phyloP scores from a whole-genome alignment of 2,329 filamentous ascomycete genomes.

The Diaporthe destruens region DNA sequence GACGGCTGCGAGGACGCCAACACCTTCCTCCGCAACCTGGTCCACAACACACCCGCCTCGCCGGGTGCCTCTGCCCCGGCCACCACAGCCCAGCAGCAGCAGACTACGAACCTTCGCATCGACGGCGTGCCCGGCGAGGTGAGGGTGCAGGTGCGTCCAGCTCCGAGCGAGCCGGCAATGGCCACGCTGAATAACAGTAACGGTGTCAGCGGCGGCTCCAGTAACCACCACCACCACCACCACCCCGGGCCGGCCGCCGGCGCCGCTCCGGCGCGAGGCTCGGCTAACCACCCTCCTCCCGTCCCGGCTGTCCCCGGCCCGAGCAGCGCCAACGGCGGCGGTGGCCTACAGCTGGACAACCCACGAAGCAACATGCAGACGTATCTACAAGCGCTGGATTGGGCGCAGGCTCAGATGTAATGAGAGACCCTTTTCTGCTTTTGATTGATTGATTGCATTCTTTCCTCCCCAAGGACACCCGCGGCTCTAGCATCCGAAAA shows the following conservation, averaged over 20 bases:
- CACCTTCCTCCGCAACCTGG: conserved; percentile 76
- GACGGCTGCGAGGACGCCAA: conserved; percentile 81
- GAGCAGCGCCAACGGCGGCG: conserved; percentile 19
- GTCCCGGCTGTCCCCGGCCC: conserved; percentile 28
- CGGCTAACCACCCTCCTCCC: conserved; percentile 7
- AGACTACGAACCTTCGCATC: conserved; percentile 61
- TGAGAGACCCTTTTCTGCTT: neutral
- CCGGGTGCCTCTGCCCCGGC: conserved; percentile 43
- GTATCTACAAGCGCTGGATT: conserved; percentile 40
- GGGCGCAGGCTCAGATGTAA: conserved; percentile 41
- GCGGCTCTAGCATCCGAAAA: neutral
- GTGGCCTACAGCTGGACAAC: conserved; percentile 19
- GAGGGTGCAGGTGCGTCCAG: conserved; percentile 63
- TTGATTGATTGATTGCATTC: neutral
- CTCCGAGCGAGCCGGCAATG: conserved; percentile 38
- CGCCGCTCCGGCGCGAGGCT: conserved; percentile 12
- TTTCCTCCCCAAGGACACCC: no score
- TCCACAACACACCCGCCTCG: conserved; percentile 58
- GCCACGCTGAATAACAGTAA: conserved; percentile 34
- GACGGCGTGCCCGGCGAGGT: conserved; percentile 70
- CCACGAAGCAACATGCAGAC: conserved; percentile 39
- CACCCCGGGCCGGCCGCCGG: conserved; percentile 3
- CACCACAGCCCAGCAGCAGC: conserved; percentile 26
- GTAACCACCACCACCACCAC: conserved; percentile 10
- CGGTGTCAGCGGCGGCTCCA: conserved; percentile 21